These are phyloP conservation scores for Chytriomyces confervae DNA, from an alignment of 192 early-diverging fungal genomes.

Conservation along the genomic window DNA sequence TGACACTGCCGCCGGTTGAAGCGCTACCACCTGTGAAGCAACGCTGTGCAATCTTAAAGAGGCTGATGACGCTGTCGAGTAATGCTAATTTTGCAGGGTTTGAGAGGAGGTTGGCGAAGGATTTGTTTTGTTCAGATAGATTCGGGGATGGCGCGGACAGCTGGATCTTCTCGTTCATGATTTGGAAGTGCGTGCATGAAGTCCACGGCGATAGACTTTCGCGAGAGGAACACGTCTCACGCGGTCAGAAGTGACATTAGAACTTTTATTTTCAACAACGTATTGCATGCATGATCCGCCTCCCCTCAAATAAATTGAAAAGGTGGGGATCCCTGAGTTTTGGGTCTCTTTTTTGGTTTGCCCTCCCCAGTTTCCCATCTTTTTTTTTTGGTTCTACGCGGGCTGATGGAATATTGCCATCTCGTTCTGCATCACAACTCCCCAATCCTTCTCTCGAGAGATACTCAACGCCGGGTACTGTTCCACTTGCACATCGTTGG, in stretches of 20 bases:
- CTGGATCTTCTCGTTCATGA: conserved; percentile 32
- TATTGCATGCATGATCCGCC: no score
- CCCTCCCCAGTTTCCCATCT: no score
- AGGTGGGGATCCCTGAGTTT: no score
- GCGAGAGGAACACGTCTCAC: conserved; percentile 2
- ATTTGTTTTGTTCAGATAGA: conserved; percentile 13
- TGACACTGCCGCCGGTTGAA: conserved; percentile 22
- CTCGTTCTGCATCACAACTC: conserved; percentile 21
- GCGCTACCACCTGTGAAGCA: not conserved
- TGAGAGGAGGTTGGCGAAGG: conserved; percentile 9
- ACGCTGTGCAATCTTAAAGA: conserved; percentile 2
- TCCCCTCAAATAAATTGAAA: no score
- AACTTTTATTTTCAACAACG: no score
- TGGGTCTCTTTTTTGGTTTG: no score
- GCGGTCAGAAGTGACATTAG: no score
- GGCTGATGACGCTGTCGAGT: not conserved
- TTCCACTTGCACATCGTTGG: conserved; percentile 38
- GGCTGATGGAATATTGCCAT: conserved; percentile 26
- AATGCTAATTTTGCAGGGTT: not conserved
- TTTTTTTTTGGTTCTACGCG: no score
- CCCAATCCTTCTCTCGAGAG: conserved; percentile 29
- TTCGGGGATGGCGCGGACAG: conserved; percentile 12
- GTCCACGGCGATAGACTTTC: conserved; percentile 36
- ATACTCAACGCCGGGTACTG: conserved; percentile 24
- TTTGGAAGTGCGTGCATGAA: conserved; percentile 34